Evolutionary conservation across 2,329 filamentous ascomycete species (phyloP).

Genomic region (Grosmannia penicillata): DNA sequence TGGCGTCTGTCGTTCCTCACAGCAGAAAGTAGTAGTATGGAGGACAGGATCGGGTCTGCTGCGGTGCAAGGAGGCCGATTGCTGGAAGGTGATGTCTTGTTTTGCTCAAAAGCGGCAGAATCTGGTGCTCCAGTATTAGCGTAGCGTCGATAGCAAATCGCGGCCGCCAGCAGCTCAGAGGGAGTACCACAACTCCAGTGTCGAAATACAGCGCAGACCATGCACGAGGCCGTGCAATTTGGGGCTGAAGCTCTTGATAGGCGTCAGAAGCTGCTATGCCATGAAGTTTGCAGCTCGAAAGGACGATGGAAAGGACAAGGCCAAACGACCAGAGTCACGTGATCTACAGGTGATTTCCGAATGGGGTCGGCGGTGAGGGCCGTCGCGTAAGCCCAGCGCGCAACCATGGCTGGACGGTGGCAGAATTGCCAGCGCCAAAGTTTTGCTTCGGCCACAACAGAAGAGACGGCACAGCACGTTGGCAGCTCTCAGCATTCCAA

Average conservation of each 20-base stretch:
- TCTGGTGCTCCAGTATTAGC: not conserved
- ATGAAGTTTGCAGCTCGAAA: too few species aligned
- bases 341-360: not conserved
- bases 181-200: too few species aligned
- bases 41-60: too few species aligned
- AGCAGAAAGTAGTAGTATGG: too few species aligned
- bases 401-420: not conserved
- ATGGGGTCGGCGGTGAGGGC: not conserved
- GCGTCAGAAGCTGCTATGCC: too few species aligned
- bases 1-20: constrained; percentile 24
- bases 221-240: too few species aligned
- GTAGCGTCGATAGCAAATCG: too few species aligned
- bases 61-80: not conserved
- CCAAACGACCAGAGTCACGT: too few species aligned
- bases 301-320: too few species aligned
- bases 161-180: too few species aligned
- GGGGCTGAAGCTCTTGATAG: too few species aligned
- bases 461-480: not conserved
- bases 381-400: not conserved
- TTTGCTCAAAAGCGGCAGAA: not conserved
- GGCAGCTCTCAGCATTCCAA: not conserved
- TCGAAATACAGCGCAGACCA: too few species aligned
- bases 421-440: not conserved
- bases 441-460: not conserved
- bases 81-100: not conserved